Conservation (phyloP, 129 eudicot genomes). For the Flaveria brownii region DNA sequence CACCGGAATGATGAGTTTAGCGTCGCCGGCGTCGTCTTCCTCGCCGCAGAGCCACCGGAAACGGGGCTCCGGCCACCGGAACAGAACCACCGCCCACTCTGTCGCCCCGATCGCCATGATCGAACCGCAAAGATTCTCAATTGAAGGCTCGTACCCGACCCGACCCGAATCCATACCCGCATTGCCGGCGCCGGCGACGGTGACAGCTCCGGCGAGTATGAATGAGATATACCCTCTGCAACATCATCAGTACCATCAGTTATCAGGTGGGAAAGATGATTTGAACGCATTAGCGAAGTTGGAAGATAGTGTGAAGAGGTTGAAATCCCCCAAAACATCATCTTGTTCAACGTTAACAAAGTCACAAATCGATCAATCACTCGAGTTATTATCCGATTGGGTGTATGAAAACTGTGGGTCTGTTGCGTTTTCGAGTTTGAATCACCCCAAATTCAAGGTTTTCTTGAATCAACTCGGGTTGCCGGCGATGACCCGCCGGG, state of each 20-base stretch:
- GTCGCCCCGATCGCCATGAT: slow-evolving; percentile 52
- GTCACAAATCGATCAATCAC: slow-evolving; percentile 64
- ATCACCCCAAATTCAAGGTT: slow-evolving; percentile 72
- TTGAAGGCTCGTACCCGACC: slow-evolving; percentile 42
- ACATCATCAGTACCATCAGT: slow-evolving; percentile 36
- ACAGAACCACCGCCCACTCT: slow-evolving; percentile 22
- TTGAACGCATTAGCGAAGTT: slow-evolving; percentile 78
- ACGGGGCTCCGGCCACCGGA: slow-evolving; percentile 45
- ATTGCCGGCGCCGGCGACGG: slow-evolving; percentile 17
- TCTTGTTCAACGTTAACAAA: slow-evolving; percentile 60
- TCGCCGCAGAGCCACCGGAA: slow-evolving; percentile 50
- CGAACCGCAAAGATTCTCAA: slow-evolving; percentile 49
- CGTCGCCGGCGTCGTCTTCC: slow-evolving; percentile 40
- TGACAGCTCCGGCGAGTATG: background rate
- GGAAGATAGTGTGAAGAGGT: slow-evolving; percentile 84
- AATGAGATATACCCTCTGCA: slow-evolving; percentile 34
- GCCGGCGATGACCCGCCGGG: slow-evolving; percentile 51
- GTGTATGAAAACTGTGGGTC: slow-evolving; percentile 75
- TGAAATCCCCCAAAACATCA: slow-evolving; percentile 76
- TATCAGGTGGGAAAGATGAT: slow-evolving; percentile 86
- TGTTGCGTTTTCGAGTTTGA: slow-evolving; percentile 63
- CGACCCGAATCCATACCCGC: slow-evolving; percentile 35
- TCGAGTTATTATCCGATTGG: slow-evolving; percentile 76
- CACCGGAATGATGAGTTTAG: slow-evolving; percentile 31
- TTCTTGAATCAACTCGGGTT: slow-evolving; percentile 74